Evolutionary conservation across 306 rosid genomes (phyloP).

Genomic region (Corylus americana): DNA sequence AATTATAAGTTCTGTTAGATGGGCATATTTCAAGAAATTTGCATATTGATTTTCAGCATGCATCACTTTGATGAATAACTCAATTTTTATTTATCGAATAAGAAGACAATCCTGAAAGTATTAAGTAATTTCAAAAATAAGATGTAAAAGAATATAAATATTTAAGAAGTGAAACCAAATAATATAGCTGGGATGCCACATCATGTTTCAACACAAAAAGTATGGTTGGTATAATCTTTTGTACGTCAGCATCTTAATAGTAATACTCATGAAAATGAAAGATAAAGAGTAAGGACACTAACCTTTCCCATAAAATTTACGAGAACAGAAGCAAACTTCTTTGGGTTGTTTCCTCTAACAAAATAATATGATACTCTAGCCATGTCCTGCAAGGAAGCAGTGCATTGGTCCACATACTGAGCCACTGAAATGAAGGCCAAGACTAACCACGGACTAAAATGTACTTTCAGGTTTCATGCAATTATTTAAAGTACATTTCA

Average conservation of each 20-base stretch:
- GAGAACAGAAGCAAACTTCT: conserved; percentile 71
- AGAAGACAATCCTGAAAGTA: background rate
- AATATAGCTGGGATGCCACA: conserved; percentile 7
- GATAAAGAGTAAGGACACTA: conserved; percentile 15
- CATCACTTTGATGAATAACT: background rate
- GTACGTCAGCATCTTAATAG: conserved; percentile 1
- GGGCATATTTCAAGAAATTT: background rate
- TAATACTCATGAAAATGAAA: conserved; percentile 19
- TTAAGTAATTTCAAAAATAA: background rate
- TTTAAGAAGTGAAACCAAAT: conserved; percentile 17
- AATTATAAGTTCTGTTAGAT: background rate
- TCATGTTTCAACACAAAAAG: conserved; percentile 23
- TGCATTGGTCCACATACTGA: conserved; percentile 12
- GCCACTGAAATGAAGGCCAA: conserved; percentile 9
- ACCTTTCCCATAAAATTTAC: conserved; percentile 93
- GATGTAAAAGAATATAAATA: background rate
- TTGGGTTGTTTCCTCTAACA: conserved; percentile 78
- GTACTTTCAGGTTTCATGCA: background rate
- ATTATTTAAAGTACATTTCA: conserved; percentile 1
- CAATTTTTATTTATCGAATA: background rate
- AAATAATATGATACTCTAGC: conserved; percentile 75
- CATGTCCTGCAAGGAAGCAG: conserved; percentile 77
- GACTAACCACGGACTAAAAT: conserved; percentile 2
- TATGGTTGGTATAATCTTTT: conserved; percentile 13
- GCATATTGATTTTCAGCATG: background rate